phyloP scores from a whole-genome alignment of 108 stramenopile species.

The Epipyxis sp. region DNA sequence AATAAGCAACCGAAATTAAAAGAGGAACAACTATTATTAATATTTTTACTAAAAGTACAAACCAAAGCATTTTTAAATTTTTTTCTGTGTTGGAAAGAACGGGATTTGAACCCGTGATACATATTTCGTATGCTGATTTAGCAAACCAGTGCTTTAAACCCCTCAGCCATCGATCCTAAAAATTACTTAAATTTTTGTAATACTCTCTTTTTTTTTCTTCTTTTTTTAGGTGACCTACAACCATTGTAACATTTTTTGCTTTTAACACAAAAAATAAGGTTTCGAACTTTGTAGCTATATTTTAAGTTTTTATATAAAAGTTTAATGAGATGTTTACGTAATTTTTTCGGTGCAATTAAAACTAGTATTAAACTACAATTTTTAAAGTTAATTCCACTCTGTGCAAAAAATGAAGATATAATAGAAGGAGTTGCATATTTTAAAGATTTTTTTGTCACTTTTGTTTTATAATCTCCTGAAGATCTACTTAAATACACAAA shows the following conservation, averaged over 20 bases:
- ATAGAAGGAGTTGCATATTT: too few relatives aligned
- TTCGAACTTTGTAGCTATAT: background rate
- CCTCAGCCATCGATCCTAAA: constrained; percentile 14
- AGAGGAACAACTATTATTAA: constrained; percentile 1
- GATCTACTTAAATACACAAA: too few relatives aligned
- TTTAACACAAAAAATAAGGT: background rate
- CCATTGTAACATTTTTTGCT: constrained; percentile 4
- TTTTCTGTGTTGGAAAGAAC: constrained; percentile 28
- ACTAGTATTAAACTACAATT: too few relatives aligned
- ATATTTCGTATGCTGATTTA: constrained; percentile 1
- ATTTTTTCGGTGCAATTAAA: too few relatives aligned
- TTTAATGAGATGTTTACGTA: constrained; percentile 7
- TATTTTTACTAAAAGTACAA: constrained; percentile 30
- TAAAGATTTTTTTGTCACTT: too few relatives aligned
- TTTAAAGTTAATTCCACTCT: too few relatives aligned
- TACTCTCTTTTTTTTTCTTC: constrained; percentile 14
- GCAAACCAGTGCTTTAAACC: constrained; percentile 18
- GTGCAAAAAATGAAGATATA: too few relatives aligned
- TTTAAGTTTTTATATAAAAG: constrained; percentile 25
- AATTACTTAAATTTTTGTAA: background rate
- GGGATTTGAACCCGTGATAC: constrained; percentile 41
- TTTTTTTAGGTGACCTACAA: background rate
- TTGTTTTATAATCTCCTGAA: too few relatives aligned
- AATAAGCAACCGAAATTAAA: constrained; percentile 36
- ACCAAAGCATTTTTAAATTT: background rate